phyloP scores from a whole-genome alignment of 2,329 filamentous ascomycete genomes.

The Fusarium dlaminii region DNA sequence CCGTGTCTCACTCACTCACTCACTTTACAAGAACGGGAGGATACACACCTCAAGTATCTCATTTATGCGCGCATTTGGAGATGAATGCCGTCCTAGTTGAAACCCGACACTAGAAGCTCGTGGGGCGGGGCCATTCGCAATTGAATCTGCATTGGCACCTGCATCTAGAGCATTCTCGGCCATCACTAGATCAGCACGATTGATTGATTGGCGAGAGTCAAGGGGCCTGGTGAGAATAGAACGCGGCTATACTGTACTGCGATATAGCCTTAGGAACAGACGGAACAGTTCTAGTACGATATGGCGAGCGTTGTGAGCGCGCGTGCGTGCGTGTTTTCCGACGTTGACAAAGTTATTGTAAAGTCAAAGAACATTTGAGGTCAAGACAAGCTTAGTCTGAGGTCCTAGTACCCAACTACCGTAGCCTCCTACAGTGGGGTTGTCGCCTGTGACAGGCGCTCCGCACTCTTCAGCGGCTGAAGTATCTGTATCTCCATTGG shows the following conservation, averaged over 20 bases:
- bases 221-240: not conserved
- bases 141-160: conserved; percentile 5
- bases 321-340: not conserved
- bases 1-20: not conserved
- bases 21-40: not conserved
- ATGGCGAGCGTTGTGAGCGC: not conserved
- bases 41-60: conserved; percentile 58
- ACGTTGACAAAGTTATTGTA: not conserved
- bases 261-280: not conserved
- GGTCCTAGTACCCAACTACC: not conserved
- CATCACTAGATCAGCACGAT: conserved; percentile 7
- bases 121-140: conserved; percentile 11
- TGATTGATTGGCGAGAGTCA: not conserved
- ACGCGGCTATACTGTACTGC: not conserved
- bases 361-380: conserved; percentile 4
- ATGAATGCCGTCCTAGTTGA: conserved; percentile 36
- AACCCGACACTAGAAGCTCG: conserved; percentile 32
- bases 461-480: not conserved
- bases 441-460: not conserved
- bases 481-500: not conserved
- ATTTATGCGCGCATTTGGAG: conserved; percentile 54
- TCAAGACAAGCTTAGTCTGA: conserved; percentile 9
- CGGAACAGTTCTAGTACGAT: not conserved
- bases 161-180: conserved; percentile 6
- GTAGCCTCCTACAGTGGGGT: conserved; percentile 3